Percentiles rank a stretch among this genome's conserved stretches.
These are phyloP conservation scores for Populus hybrid DNA, from an alignment of 441 rosid species.

Conservation along the genomic window DNA sequence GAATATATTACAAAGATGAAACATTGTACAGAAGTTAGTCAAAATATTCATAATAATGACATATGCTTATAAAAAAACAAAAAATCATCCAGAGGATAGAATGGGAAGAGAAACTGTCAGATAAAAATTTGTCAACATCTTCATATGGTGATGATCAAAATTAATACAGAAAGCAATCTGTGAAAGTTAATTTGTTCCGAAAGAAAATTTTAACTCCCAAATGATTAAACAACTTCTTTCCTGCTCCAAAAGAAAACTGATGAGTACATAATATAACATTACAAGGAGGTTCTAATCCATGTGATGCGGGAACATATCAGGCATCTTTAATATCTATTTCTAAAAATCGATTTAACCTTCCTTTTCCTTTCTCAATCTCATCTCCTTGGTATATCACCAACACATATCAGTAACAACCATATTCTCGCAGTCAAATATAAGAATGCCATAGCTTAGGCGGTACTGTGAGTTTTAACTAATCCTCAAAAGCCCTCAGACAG, in stretches of 20 bases:
- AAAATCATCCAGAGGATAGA: background rate
- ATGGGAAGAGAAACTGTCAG: background rate
- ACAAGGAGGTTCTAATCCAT: background rate
- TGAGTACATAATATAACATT: background rate
- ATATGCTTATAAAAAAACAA: background rate
- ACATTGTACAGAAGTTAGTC: background rate
- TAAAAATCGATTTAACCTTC: background rate
- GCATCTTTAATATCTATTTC: background rate
- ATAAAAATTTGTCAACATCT: background rate
- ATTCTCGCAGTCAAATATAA: background rate
- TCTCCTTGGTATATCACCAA: background rate
- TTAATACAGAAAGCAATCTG: background rate
- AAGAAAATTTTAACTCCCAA: background rate
- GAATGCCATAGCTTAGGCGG: background rate
- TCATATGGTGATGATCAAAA: background rate
- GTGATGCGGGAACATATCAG: background rate
- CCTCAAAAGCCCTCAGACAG: background rate
- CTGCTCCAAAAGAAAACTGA: background rate
- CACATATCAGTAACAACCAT: background rate
- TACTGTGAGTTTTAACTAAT: background rate
- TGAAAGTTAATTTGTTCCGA: background rate
- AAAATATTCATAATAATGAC: background rate
- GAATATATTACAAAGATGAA: slow-evolving; percentile 6
- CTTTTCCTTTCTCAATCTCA: background rate
- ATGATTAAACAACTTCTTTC: too few species aligned